phyloP scores from a whole-genome alignment of 2,329 filamentous ascomycete genomes.

The Botrytis medusae region DNA sequence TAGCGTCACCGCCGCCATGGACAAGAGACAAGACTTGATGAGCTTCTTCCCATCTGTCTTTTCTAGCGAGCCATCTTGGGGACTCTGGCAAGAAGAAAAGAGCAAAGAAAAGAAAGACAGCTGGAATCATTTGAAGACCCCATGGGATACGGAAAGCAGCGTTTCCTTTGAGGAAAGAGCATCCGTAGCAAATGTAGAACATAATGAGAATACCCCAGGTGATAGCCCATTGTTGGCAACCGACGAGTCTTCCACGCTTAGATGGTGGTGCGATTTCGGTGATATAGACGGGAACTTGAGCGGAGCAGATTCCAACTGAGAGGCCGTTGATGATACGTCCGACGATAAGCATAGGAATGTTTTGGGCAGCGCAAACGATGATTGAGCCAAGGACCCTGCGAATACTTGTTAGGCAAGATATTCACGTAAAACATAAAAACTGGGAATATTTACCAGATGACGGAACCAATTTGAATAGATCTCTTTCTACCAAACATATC shows the following conservation, averaged over 20 bases:
- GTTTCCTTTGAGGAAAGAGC: constrained; percentile 23
- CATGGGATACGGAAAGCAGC: constrained; percentile 64
- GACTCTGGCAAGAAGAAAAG: constrained; percentile 63
- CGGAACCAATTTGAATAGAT: constrained; percentile 49
- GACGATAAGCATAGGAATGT: constrained; percentile 52
- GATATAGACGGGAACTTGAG: constrained; percentile 68
- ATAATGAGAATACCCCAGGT: constrained; percentile 70
- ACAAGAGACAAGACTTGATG: constrained; percentile 44
- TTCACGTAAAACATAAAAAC: neutral
- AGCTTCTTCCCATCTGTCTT: constrained; percentile 62
- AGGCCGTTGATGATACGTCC: constrained; percentile 63
- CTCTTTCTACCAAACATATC: constrained; percentile 54
- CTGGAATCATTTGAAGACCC: constrained; percentile 64
- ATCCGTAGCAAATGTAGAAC: constrained; percentile 66
- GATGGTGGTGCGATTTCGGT: constrained; percentile 61
- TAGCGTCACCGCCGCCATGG: constrained; percentile 63
- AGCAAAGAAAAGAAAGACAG: constrained; percentile 55
- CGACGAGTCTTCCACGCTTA: constrained; percentile 64
- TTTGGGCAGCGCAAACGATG: constrained; percentile 58
- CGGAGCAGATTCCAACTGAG: constrained; percentile 60
- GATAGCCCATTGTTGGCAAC: constrained; percentile 60
- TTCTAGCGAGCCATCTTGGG: constrained; percentile 62
- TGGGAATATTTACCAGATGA: constrained; percentile 43
- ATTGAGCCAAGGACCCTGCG: constrained; percentile 61
- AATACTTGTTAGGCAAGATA: neutral